phyloP scores from a whole-genome alignment of 2,329 filamentous ascomycete genomes.

The Fusarium hostae region DNA sequence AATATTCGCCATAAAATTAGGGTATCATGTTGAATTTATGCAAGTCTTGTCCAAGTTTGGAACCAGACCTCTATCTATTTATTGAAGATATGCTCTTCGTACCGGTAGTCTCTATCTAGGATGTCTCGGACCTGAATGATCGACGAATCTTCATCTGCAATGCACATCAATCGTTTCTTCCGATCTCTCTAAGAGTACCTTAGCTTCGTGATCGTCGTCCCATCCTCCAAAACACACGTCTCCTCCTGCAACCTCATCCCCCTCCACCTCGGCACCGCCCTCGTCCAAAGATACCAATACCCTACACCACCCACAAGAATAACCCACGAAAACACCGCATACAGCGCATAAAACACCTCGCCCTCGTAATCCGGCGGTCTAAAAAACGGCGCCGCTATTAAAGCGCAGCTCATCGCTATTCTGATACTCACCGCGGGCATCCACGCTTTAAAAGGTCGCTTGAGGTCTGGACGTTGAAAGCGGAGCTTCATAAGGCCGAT shows the following conservation, averaged over 20 bases:
- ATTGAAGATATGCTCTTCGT: background rate
- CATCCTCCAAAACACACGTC: conserved; percentile 69
- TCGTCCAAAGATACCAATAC: conserved; percentile 77
- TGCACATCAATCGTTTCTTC: background rate
- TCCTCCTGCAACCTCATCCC: conserved; percentile 73
- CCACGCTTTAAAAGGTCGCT: conserved; percentile 74
- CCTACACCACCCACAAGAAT: conserved; percentile 65
- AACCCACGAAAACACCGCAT: conserved; percentile 62
- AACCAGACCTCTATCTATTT: background rate
- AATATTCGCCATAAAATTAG: background rate
- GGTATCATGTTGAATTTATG: no score
- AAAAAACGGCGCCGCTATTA: conserved; percentile 72
- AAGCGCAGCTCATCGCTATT: conserved; percentile 62
- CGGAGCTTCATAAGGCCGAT: conserved; percentile 71
- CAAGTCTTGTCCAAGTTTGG: fast-evolving
- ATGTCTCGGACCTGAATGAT: background rate
- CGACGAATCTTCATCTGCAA: background rate
- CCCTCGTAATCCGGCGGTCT: conserved; percentile 61
- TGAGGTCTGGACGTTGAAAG: conserved; percentile 66
- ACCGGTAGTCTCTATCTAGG: background rate
- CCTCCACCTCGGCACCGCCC: conserved; percentile 65
- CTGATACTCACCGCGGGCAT: conserved; percentile 66
- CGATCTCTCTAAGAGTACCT: conserved; percentile 32
- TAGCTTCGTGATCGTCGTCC: conserved; percentile 72
- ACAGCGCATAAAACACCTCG: conserved; percentile 64